A percentile compares a stretch with the other conserved stretches of the same genome.
Evolutionary conservation across 768 basidiomycete species (phyloP).

Genomic region (Lactarius psammicola): DNA sequence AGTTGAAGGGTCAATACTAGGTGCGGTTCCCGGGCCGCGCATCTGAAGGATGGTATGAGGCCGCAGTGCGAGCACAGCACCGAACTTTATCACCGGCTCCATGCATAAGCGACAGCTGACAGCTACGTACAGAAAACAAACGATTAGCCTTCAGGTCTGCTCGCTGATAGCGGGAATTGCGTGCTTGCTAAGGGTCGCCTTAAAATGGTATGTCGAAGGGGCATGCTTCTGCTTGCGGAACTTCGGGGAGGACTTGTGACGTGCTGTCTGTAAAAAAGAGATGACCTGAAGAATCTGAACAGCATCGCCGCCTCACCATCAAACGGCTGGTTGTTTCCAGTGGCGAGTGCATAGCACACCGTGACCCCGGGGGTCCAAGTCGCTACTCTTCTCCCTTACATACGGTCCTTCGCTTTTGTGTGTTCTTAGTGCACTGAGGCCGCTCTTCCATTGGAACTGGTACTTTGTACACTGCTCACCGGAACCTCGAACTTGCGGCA

Average conservation of each 20-base stretch:
- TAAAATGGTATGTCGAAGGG: conserved; percentile 70
- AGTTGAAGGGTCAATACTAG: conserved; percentile 79
- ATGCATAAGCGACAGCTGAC: conserved; percentile 86
- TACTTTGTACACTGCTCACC: too few relatives aligned
- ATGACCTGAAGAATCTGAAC: conserved; percentile 23
- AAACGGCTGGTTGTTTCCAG: too few relatives aligned
- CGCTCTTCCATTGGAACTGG: too few relatives aligned
- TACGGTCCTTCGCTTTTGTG: conserved; percentile 24
- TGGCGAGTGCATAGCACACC: conserved; percentile 5
- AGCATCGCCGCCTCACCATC: background rate
- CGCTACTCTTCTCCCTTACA: conserved; percentile 52
- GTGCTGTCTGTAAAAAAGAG: background rate
- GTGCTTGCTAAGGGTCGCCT: conserved; percentile 92
- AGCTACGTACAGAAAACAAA: conserved; percentile 45
- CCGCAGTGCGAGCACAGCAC: conserved; percentile 86
- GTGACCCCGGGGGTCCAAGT: too few relatives aligned
- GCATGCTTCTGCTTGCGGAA: conserved; percentile 32
- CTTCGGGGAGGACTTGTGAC: conserved; percentile 27
- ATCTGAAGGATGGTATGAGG: too few relatives aligned
- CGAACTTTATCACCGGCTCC: conserved; percentile 75
- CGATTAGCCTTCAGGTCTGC: conserved; percentile 1
- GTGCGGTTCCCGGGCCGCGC: too few relatives aligned
- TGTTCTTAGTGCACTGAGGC: background rate
- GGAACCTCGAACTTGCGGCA: too few relatives aligned
- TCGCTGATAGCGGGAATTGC: conserved; percentile 36